Percentiles rank a stretch among this genome's conserved stretches.
Evolutionary conservation across 441 rosid species (phyloP).

Genomic region (Syzygium malaccense): DNA sequence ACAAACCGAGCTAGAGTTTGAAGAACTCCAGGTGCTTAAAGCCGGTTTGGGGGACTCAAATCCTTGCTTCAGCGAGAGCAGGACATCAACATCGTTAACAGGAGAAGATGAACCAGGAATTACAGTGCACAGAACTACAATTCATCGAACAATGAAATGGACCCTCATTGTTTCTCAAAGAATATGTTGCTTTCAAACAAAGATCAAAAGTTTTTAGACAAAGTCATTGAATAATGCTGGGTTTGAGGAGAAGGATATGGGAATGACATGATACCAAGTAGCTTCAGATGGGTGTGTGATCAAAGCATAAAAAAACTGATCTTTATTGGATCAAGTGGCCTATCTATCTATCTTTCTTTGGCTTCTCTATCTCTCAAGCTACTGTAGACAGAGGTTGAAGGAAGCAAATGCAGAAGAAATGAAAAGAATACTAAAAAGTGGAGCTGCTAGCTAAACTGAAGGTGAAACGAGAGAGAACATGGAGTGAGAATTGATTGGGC

Average conservation of each 20-base stretch:
- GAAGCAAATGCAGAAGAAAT: neutral
- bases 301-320: neutral
- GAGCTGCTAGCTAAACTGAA: neutral
- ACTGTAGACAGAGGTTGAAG: neutral
- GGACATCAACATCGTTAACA: neutral
- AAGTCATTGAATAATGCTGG: neutral
- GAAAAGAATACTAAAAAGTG: neutral
- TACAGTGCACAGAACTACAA: neutral
- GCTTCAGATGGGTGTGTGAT: neutral
- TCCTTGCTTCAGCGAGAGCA: neutral
- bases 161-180: neutral
- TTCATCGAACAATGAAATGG: neutral
- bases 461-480: neutral
- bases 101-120: neutral
- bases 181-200: neutral
- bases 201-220: neutral
- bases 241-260: neutral
- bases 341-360: neutral
- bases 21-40: neutral
- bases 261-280: neutral
- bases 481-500: neutral
- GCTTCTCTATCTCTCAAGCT: neutral
- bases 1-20: slow-evolving; percentile 20
- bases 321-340: neutral
- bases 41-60: neutral